Evolutionary conservation across 1,284 basidiomycete species (phyloP), one percentile per base, ranked within the genome.

Genomic region (Cryptococcus sp.): DNA sequence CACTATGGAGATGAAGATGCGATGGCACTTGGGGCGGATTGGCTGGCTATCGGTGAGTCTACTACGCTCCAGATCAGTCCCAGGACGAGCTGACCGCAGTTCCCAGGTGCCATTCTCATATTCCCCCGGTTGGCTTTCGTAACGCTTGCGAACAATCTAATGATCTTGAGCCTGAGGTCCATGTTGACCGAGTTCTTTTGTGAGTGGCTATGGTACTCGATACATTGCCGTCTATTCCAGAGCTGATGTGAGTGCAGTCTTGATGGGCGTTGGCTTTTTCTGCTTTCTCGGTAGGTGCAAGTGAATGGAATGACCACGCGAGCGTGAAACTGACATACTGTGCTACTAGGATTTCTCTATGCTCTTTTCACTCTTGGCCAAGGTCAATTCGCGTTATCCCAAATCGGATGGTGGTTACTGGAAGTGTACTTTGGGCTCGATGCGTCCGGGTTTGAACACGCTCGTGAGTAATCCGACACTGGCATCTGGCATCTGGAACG

Each of bases 41-140:
- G 69, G 60, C 62, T 76, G 5, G 74, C 74, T 2, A 68, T 76
- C 24, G 73, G 72, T 71, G 38, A 23, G 69, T 49, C 28, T 20
- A 28, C 8, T 46, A 46, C 16, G 9, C 20, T 6, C 45, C 7
- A 21, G 24, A 1, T 16, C 45, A 46, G 18, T 46, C 16, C 40
- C 21, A 44, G 39, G 36, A 36, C 33, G 35, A 50, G 47, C 53
- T 53, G 8, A 59, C 53, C 28, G 28, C 36, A 18, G 46, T 84
- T 86, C 0, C 65, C 88, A 52, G 91, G 91, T 23, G 90, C 91
- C 1, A 88, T 87, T 55, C 79, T 94, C 24, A 85, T 95, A 77
- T 94, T 94, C 69, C 91, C 91, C 56, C 82, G 91, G 85, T 84
- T 67, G 50, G 91, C 89, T 3, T 95, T 95, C 67, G 90, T 93